These are phyloP conservation scores for Drosera spatulata DNA, from an alignment of 179 eudicot species.

Conservation along the genomic window DNA sequence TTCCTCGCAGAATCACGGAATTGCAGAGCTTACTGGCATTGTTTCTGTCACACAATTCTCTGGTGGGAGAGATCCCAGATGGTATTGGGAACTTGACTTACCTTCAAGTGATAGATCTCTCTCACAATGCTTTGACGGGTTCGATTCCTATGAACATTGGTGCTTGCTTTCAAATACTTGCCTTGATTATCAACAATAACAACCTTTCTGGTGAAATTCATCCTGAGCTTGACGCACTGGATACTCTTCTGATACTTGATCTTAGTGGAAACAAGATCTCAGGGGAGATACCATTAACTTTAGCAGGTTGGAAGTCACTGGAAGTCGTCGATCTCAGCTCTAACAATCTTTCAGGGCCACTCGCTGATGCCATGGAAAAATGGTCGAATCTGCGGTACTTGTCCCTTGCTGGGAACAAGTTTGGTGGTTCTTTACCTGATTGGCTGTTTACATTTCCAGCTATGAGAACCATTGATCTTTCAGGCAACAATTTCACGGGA, in stretches of 20 bases:
- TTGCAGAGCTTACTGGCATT: conserved; percentile 70
- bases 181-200: conserved; percentile 67
- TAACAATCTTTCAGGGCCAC: conserved; percentile 70
- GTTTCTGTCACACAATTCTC: conserved; percentile 66
- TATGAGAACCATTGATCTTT: conserved; percentile 58
- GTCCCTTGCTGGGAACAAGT: conserved; percentile 67
- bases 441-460: conserved; percentile 72
- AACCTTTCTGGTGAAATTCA: conserved; percentile 80
- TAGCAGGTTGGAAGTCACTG: conserved; percentile 92
- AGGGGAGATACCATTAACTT: conserved; percentile 83
- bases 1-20: conserved; percentile 53
- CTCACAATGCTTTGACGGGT: conserved; percentile 67
- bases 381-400: conserved; percentile 75
- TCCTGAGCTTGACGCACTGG: conserved; percentile 85
- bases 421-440: conserved; percentile 53
- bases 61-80: conserved; percentile 60
- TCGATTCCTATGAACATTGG: conserved; percentile 76
- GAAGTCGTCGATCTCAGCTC: conserved; percentile 85
- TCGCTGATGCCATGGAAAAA: conserved; percentile 73
- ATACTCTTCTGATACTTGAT: conserved; percentile 71
- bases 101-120: conserved; percentile 88
- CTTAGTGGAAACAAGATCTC: conserved; percentile 70
- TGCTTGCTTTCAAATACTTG: conserved; percentile 86
- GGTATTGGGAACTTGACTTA: conserved; percentile 85
- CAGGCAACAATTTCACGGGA: conserved; percentile 68